Evolutionary conservation across 108 stramenopile genomes (phyloP).

Genomic region (Mayamaea pseudoterrestris): DNA sequence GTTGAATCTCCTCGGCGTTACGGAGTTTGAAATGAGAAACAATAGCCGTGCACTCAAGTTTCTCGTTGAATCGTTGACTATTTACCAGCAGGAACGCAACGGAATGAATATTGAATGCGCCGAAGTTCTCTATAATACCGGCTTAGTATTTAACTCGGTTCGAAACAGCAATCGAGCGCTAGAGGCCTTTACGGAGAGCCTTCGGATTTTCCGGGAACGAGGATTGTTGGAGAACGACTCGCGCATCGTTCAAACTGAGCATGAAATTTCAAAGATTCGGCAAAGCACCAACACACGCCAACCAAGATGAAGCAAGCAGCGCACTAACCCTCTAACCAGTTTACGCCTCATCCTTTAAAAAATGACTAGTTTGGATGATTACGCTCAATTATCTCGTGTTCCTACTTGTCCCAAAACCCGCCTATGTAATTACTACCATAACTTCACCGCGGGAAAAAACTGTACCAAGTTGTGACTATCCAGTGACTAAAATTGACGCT

Average conservation of each 20-base stretch:
- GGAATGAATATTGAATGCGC: conserved; percentile 23
- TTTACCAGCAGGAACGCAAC: conserved; percentile 21
- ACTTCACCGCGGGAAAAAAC: too few relatives aligned
- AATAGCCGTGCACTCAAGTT: conserved; percentile 30
- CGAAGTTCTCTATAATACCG: conserved; percentile 36
- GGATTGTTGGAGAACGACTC: conserved; percentile 26
- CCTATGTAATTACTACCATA: too few relatives aligned
- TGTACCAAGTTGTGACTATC: too few relatives aligned
- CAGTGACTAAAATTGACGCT: too few relatives aligned
- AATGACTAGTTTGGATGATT: too few relatives aligned
- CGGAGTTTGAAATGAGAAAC: conserved; percentile 37
- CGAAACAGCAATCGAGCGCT: conserved; percentile 24
- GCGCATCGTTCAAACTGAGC: conserved; percentile 18
- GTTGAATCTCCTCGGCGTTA: conserved; percentile 32
- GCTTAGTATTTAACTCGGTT: conserved; percentile 30
- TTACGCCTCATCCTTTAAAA: too few relatives aligned
- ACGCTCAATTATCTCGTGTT: too few relatives aligned
- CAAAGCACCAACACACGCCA: too few relatives aligned
- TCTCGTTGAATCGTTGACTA: conserved; percentile 39
- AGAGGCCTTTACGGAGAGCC: conserved; percentile 34
- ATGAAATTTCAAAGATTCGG: conserved; percentile 15
- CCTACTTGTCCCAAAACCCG: too few relatives aligned
- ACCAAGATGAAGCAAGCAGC: too few relatives aligned
- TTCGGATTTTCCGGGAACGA: conserved; percentile 28
- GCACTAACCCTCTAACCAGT: too few relatives aligned